A percentile compares a stretch with the other conserved stretches of the same genome.
These are phyloP conservation scores for Raphanus hybrid DNA, from an alignment of 441 rosid genomes.

Conservation along the genomic window DNA sequence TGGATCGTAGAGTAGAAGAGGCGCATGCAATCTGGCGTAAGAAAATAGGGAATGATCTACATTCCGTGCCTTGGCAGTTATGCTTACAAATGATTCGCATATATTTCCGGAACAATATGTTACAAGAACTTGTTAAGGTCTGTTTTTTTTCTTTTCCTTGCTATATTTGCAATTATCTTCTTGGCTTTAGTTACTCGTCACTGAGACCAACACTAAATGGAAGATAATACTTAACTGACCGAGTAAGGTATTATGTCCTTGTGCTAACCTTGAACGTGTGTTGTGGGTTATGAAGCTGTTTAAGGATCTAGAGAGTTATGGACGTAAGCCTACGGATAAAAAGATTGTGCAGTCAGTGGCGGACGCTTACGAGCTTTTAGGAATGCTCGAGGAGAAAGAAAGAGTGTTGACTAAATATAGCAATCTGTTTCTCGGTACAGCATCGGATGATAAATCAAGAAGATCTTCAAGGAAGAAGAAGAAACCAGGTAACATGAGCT, in stretches of 20 bases:
- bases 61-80: slow-evolving; percentile 90
- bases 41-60: slow-evolving; percentile 77
- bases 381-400: slow-evolving; percentile 71
- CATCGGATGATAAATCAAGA: slow-evolving; percentile 43
- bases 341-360: slow-evolving; percentile 78
- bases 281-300: slow-evolving; percentile 63
- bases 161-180: slow-evolving; percentile 8
- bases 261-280: slow-evolving; percentile 31
- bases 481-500: slow-evolving; percentile 48
- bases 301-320: slow-evolving; percentile 81
- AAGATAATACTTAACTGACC: not conserved
- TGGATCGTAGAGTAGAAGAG: slow-evolving; percentile 88
- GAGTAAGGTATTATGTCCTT: not conserved
- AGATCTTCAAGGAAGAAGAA: slow-evolving; percentile 50
- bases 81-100: slow-evolving; percentile 76
- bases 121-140: slow-evolving; percentile 76
- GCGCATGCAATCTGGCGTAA: slow-evolving; percentile 85
- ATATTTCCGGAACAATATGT: slow-evolving; percentile 87
- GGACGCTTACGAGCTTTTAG: slow-evolving; percentile 78
- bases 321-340: slow-evolving; percentile 78
- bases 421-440: slow-evolving; percentile 48
- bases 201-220: not conserved
- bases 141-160: slow-evolving; percentile 21
- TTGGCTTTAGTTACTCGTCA: slow-evolving; percentile 3
- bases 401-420: slow-evolving; percentile 65